phyloP scores from a whole-genome alignment of 177 flowering plant genomes.

The Vitis hybrid region DNA sequence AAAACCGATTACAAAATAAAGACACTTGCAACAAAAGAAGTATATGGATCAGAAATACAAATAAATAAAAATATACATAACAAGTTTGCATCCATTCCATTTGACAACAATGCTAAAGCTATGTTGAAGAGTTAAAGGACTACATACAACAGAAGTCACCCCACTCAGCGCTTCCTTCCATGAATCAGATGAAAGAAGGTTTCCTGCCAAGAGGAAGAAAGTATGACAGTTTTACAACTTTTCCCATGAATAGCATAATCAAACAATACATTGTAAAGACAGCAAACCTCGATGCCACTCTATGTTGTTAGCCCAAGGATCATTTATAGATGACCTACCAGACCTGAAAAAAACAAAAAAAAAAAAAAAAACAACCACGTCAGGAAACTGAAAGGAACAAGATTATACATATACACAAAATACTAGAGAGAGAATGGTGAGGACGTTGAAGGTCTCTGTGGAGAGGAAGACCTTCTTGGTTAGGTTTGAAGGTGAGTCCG shows the following conservation, averaged over 20 bases:
- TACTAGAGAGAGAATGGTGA: too few species aligned
- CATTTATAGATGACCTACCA: conserved; percentile 68
- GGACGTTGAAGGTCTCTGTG: too few species aligned
- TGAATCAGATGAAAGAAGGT: conserved; percentile 69
- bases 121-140: background rate
- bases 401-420: background rate
- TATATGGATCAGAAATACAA: too few species aligned
- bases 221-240: background rate
- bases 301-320: conserved; percentile 74
- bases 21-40: too few species aligned
- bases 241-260: background rate
- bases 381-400: background rate
- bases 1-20: too few species aligned
- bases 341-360: conserved; percentile 46
- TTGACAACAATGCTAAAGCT: background rate
- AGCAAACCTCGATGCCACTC: conserved; percentile 74
- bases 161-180: conserved; percentile 72
- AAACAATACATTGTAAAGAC: background rate
- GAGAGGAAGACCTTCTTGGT: too few species aligned
- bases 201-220: conserved; percentile 42
- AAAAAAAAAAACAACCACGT: background rate
- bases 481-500: too few species aligned
- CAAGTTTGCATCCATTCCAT: too few species aligned
- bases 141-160: conserved; percentile 81
- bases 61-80: too few species aligned